phyloP scores from a whole-genome alignment of 2,329 filamentous ascomycete species.

The Xylariales sp. region DNA sequence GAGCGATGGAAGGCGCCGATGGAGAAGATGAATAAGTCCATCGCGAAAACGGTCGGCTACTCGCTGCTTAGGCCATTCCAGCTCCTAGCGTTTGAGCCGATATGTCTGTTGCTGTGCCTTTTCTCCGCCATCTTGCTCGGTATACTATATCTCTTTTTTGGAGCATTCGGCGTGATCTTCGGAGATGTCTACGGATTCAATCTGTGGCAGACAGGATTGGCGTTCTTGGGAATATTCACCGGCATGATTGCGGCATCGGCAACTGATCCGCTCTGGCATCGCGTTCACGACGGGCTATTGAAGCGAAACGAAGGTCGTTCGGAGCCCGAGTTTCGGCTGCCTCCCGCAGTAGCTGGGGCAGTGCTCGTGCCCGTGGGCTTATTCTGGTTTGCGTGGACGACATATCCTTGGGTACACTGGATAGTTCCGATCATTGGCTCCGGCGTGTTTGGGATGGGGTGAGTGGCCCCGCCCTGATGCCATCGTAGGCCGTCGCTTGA shows the following conservation, averaged over 20 bases:
- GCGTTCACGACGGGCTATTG: constrained; percentile 53
- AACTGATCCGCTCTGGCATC: constrained; percentile 63
- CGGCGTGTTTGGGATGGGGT: constrained; percentile 66
- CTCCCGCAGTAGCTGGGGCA: constrained; percentile 69
- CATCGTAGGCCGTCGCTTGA: not conserved
- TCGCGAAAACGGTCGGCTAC: constrained; percentile 53
- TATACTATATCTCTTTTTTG: constrained; percentile 86
- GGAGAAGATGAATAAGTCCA: constrained; percentile 66
- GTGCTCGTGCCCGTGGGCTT: constrained; percentile 74
- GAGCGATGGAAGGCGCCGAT: constrained; percentile 70
- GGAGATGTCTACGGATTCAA: constrained; percentile 68
- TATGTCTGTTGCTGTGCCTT: constrained; percentile 64
- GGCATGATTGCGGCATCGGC: constrained; percentile 62
- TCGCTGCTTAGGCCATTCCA: constrained; percentile 70
- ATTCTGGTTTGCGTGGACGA: constrained; percentile 88
- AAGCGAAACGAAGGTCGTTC: constrained; percentile 49
- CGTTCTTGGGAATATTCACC: constrained; percentile 67
- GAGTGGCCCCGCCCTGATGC: constrained; percentile 30
- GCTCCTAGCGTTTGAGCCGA: constrained; percentile 75
- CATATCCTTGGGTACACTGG: constrained; percentile 70
- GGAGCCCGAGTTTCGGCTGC: constrained; percentile 84
- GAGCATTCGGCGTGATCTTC: constrained; percentile 81
- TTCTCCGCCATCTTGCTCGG: constrained; percentile 83
- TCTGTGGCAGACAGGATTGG: constrained; percentile 73
- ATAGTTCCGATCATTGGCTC: constrained; percentile 72